Conservation (phyloP, 164 flowering plant species). For the Kalanchoe fedtschenkoi region DNA sequence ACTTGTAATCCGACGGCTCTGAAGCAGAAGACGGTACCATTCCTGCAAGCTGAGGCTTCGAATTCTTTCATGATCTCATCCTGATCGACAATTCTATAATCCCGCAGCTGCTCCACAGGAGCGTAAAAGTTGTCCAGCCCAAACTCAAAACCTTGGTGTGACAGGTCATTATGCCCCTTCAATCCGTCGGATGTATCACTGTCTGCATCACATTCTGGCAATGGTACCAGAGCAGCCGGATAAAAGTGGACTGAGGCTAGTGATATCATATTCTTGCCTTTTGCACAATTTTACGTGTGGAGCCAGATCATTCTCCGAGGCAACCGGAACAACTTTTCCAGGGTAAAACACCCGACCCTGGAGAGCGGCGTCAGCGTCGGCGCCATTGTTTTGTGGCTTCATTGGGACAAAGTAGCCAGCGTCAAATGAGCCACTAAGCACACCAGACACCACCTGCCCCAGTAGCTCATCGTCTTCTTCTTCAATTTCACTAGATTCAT, state of each 20-base stretch:
- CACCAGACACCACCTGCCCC: too few species aligned
- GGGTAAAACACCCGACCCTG: too few species aligned
- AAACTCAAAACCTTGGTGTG: slow-evolving; percentile 8
- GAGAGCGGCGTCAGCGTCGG: too few species aligned
- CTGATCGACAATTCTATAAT: slow-evolving; percentile 11
- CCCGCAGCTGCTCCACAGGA: slow-evolving; percentile 5
- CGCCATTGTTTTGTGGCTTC: too few species aligned
- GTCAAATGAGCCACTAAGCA: too few species aligned
- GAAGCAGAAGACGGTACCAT: slow-evolving; percentile 6
- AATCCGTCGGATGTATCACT: slow-evolving; percentile 6
- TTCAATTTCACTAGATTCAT: too few species aligned
- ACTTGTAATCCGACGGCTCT: slow-evolving; percentile 10
- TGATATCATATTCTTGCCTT: slow-evolving; percentile 25
- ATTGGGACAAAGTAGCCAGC: too few species aligned
- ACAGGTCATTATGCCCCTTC: slow-evolving; percentile 7
- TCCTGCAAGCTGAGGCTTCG: slow-evolving; percentile 9
- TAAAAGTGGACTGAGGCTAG: slow-evolving; percentile 13
- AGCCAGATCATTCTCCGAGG: slow-evolving; percentile 41
- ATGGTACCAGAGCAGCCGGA: slow-evolving; percentile 6
- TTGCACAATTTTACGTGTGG: slow-evolving; percentile 29
- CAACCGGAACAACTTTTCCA: slow-evolving; percentile 21
- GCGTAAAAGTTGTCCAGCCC: slow-evolving; percentile 4
- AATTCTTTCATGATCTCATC: slow-evolving; percentile 14
- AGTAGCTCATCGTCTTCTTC: too few species aligned
- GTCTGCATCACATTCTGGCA: slow-evolving; percentile 7